Percentiles rank a stretch among this genome's conserved stretches.
Evolutionary conservation across 768 basidiomycete species (phyloP).

Genomic region (Lentinula sp.): DNA sequence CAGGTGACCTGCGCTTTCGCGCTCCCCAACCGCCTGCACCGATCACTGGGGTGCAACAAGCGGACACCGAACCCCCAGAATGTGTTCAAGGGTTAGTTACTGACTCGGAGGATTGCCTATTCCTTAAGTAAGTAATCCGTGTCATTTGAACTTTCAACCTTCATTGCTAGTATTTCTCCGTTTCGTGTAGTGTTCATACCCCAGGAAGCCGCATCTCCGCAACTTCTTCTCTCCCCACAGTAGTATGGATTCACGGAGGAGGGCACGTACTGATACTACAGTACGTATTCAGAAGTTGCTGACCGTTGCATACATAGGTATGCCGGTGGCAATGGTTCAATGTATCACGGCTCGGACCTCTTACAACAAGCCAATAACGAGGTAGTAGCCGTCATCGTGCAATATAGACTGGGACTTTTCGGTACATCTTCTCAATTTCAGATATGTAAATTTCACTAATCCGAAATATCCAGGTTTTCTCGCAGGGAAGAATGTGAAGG

Average conservation of each 20-base stretch:
- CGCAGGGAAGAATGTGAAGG: constrained; percentile 33
- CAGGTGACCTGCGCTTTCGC: constrained; percentile 6
- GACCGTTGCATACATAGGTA: constrained; percentile 22
- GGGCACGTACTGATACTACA: constrained; percentile 1
- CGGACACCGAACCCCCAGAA: background rate
- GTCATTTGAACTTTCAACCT: background rate
- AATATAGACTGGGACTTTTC: constrained; percentile 38
- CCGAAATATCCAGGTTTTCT: constrained; percentile 29
- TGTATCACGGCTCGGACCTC: constrained; percentile 28
- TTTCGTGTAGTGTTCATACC: constrained; percentile 6
- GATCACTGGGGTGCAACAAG: constrained; percentile 2
- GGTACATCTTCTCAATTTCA: background rate
- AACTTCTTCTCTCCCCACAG: constrained; percentile 22
- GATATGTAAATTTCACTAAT: background rate
- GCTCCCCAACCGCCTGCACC: constrained; percentile 6
- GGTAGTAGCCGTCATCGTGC: constrained; percentile 31
- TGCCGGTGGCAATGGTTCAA: constrained; percentile 19
- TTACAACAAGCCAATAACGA: constrained; percentile 26
- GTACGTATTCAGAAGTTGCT: background rate
- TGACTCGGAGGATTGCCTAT: constrained; percentile 22
- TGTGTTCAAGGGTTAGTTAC: constrained; percentile 4
- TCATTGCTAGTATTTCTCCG: background rate
- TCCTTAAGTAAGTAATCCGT: constrained; percentile 18
- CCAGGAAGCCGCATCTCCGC: background rate
- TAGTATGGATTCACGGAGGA: constrained; percentile 41